Evolutionary conservation across 139 green algal genomes (phyloP), one percentile per base, ranked within the genome.

Genomic region (Pseudopediastrum boryanum): DNA sequence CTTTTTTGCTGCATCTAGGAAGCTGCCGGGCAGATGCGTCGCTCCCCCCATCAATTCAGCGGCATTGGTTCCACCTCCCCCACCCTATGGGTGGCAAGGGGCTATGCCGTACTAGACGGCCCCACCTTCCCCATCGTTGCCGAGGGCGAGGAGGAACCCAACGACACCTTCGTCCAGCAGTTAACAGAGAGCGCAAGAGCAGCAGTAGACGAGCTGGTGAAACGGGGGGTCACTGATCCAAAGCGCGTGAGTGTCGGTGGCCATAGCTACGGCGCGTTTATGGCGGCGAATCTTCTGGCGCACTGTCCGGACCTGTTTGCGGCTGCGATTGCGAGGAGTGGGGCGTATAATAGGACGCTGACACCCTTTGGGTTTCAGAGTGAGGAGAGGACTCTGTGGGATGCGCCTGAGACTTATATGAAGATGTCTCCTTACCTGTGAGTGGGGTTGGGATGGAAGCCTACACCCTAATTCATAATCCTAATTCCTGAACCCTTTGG

Each of bases 301-400:
- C 95, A 98, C 79, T 85, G 84, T 10, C 90, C 76, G 1, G 84
- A 97, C 38, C 87, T 99, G 33, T 99, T 99, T 80, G 89, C 89
- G 10, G 97, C 92, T 62, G 97, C 87, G 72, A 94, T 98, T 51
- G 93, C 93, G 19, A 59, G 73, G 29, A 82, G 76, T 29, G 74
- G 73, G 19, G 93, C 93, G 2, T 98, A 94, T 87, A 98, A 98
- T 86, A 85, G 94, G 65, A 99, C 97, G 4, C 88, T 99, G 31
- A 99, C 97, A 5, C 97, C 97, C 1, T 99, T 99, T 85, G 93
- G 95, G 7, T 99, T 99, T 86, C 94, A 98, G 83, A 86, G 87
- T 2, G 96, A 99, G 86, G 92, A 99, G 87, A 87, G 96, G 50
- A 98, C 95, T 6, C 75, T 98, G 64, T 99, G 96, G 96, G 73